These are phyloP conservation scores for Pholiota microspora DNA, from an alignment of 768 basidiomycete genomes.

Conservation along the genomic window DNA sequence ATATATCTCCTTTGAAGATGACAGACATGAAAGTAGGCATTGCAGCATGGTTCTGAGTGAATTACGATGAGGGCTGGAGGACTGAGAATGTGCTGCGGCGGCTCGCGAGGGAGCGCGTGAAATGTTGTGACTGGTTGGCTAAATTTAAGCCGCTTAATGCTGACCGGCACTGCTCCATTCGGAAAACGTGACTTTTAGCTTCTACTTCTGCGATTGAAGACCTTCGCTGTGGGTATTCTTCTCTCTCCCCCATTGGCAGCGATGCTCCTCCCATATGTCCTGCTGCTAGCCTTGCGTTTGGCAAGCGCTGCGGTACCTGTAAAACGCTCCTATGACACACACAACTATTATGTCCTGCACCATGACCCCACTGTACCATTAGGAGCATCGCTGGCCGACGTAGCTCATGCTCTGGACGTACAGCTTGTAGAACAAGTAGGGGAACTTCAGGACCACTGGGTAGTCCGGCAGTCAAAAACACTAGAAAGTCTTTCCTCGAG, in stretches of 20 bases:
- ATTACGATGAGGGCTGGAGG: too few relatives aligned
- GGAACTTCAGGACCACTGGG: slow-evolving; percentile 78
- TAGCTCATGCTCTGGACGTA: slow-evolving; percentile 61
- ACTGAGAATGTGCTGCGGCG: too few relatives aligned
- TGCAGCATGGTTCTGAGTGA: too few relatives aligned
- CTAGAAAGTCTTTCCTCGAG: slow-evolving; percentile 24
- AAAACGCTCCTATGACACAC: slow-evolving; percentile 54
- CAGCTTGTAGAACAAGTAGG: slow-evolving; percentile 89
- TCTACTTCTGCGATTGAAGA: not conserved
- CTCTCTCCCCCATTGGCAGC: slow-evolving; percentile 20
- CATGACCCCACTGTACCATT: slow-evolving; percentile 44
- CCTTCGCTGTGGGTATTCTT: not conserved
- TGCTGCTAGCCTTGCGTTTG: slow-evolving; percentile 18
- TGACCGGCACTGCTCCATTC: not conserved
- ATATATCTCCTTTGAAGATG: too few relatives aligned
- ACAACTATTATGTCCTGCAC: slow-evolving; percentile 83
- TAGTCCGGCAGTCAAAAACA: slow-evolving; percentile 62
- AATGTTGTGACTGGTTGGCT: too few relatives aligned
- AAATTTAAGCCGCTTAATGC: not conserved
- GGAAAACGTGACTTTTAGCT: not conserved
- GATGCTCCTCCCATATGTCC: slow-evolving; percentile 20
- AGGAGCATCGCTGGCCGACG: slow-evolving; percentile 56
- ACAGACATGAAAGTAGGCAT: too few relatives aligned
- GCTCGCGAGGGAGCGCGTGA: too few relatives aligned
- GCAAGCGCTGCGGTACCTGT: slow-evolving; percentile 35